Base-by-base conservation (phyloP, 2,329 filamentous ascomycete species). In the Claviceps citrina region DNA sequence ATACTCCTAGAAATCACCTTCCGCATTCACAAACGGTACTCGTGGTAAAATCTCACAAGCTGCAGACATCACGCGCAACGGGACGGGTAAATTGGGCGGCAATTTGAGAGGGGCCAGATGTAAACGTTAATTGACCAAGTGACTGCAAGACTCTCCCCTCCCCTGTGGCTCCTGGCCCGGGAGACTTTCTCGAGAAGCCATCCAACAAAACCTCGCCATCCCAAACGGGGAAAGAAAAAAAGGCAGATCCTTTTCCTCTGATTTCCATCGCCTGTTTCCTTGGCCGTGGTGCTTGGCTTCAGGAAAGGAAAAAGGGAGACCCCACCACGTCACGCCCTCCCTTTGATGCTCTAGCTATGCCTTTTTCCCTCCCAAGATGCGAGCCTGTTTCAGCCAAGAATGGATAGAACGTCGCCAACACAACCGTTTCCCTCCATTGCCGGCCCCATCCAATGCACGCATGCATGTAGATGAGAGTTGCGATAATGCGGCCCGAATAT, bases 271-370 rank as follows among this genome's bases (percentile, higher is more conserved):
- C n/a, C n/a, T n/a, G n/a, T n/a, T 34, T n/a, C 18, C 25, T 15
- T 31, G 13, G 9, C 7, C 30, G 7, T 27, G 4, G 24, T 25
- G 28, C n/a, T n/a, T n/a, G n/a, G n/a, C n/a, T n/a, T n/a, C n/a
- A n/a, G n/a, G n/a, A n/a, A n/a, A n/a, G n/a, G n/a, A n/a, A n/a
- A n/a, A n/a, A n/a, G n/a, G n/a, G n/a, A n/a, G n/a, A n/a, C n/a
- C n/a, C 9, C 15, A 16, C 19, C 32, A 20, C n/a, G 16, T 25
- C 22, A 15, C 10, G 13, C 22, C 13, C 16, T 28, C 9, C 13
- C 26, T 33, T 43, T 19, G 20, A 33, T 34, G 30, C 10, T 10
- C 16, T 38, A 38, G 18, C 24, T 18, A 40, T 40, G 37, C 18
- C 28, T 13, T 37, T 4, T 30, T 16, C 24, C 12, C 4, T 20